Evolutionary conservation across 345 rosid species (phyloP).

Genomic region (Citrus trifoliata): DNA sequence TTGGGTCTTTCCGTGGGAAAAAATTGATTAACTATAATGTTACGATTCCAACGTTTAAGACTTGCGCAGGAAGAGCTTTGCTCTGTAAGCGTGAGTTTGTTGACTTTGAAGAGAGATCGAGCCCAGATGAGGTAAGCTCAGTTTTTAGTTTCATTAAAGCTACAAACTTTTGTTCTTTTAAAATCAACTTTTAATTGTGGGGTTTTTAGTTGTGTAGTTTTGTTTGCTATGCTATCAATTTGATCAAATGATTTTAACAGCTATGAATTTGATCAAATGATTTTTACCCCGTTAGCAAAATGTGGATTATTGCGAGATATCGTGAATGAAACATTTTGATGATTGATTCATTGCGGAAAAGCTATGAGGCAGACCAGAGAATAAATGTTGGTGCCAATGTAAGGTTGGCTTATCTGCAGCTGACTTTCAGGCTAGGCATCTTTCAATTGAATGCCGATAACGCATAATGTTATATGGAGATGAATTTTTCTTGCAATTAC

Average conservation of each 20-base stretch:
- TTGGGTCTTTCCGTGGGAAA: conserved; percentile 26
- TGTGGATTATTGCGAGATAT: background rate
- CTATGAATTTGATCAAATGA: background rate
- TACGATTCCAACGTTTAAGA: conserved; percentile 20
- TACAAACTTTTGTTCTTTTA: background rate
- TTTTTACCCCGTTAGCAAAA: background rate
- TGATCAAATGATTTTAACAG: background rate
- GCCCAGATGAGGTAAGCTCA: conserved; percentile 66
- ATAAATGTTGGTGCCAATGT: background rate
- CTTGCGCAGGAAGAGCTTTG: conserved; percentile 20
- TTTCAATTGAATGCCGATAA: background rate
- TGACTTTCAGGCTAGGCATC: background rate
- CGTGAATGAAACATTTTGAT: background rate
- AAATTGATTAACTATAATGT: conserved; percentile 17
- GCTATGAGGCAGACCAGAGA: background rate
- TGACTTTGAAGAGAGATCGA: conserved; percentile 63
- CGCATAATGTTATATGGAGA: too few relatives aligned
- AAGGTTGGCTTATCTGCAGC: background rate
- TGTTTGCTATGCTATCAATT: background rate
- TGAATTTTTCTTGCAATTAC: background rate
- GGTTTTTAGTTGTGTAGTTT: background rate
- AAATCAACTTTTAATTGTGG: background rate
- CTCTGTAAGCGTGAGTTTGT: conserved; percentile 36
- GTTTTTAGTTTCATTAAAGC: background rate
- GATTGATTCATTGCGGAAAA: background rate